These are phyloP conservation scores for Cymodocea nodosa DNA, from an alignment of 116 monocot species.

Conservation along the genomic window DNA sequence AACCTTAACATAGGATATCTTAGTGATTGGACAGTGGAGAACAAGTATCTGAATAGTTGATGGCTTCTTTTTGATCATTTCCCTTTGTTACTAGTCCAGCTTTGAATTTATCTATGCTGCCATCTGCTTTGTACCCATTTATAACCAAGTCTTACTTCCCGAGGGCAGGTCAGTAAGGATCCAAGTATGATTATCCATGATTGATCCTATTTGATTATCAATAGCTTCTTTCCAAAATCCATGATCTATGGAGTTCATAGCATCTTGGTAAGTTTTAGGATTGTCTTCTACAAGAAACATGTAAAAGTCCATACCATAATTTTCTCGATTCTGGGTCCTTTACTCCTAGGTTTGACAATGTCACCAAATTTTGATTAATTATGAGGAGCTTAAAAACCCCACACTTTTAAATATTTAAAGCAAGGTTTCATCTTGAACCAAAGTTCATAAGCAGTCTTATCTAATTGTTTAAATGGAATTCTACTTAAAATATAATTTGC, in stretches of 20 bases:
- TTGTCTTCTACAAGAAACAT: slow-evolving; percentile 2
- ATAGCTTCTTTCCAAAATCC: slow-evolving; percentile 9
- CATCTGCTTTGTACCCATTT: slow-evolving; percentile 3
- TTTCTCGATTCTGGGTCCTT: neutral
- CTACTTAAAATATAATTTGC: slow-evolving; percentile 1
- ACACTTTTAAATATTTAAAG: slow-evolving; percentile 6
- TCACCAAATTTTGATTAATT: slow-evolving; percentile 5
- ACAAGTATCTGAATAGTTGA: slow-evolving; percentile 2
- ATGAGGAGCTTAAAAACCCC: neutral
- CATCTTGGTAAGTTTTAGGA: slow-evolving; percentile 7
- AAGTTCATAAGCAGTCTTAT: slow-evolving; percentile 4
- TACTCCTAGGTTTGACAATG: neutral
- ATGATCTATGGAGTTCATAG: neutral
- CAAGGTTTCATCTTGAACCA: slow-evolving; percentile 1
- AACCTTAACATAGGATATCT: neutral
- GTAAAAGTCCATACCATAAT: neutral
- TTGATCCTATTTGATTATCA: slow-evolving; percentile 6
- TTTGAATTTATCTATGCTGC: slow-evolving; percentile 1
- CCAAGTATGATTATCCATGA: slow-evolving; percentile 3
- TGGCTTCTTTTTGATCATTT: neutral
- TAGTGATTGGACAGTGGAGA: slow-evolving; percentile 6
- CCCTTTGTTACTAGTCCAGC: slow-evolving; percentile 3
- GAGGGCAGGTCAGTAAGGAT: neutral
- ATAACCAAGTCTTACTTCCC: neutral
- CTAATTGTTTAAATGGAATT: neutral